A percentile compares a stretch with the other conserved stretches of the same genome.
Evolutionary conservation across 257 asterid genomes (phyloP).

Genomic region (Echium plantagineum): DNA sequence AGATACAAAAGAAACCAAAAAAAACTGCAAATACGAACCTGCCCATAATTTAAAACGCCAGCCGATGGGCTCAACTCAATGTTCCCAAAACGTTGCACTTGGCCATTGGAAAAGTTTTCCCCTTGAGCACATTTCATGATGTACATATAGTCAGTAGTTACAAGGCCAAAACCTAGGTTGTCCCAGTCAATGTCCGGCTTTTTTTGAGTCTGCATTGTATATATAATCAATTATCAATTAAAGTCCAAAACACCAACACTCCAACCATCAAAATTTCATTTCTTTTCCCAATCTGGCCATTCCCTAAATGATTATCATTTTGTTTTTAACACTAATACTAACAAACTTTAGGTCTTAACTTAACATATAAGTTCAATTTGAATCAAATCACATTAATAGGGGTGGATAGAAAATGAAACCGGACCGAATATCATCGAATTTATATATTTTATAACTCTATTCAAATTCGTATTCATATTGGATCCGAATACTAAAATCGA

Average conservation of each 20-base stretch:
- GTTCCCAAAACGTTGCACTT: slow-evolving; percentile 76
- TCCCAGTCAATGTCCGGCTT: slow-evolving; percentile 69
- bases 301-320: too few relatives aligned
- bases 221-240: neutral
- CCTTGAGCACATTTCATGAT: slow-evolving; percentile 70
- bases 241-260: neutral
- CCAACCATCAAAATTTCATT: neutral
- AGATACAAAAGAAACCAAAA: neutral
- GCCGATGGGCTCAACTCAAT: slow-evolving; percentile 92
- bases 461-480: too few relatives aligned
- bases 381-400: too few relatives aligned
- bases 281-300: too few relatives aligned
- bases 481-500: too few relatives aligned
- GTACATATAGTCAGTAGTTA: slow-evolving; percentile 86
- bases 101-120: slow-evolving; percentile 56
- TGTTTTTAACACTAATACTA: too few relatives aligned
- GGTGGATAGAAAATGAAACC: too few relatives aligned
- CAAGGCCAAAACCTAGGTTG: slow-evolving; percentile 64
- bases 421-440: too few relatives aligned
- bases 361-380: too few relatives aligned
- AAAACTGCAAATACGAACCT: slow-evolving; percentile 34
- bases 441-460: too few relatives aligned
- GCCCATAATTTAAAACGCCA: slow-evolving; percentile 88
- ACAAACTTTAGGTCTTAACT: too few relatives aligned
- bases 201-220: neutral